phyloP scores from a whole-genome alignment of 1,284 basidiomycete species.

The Ustilago shanxiensis region DNA sequence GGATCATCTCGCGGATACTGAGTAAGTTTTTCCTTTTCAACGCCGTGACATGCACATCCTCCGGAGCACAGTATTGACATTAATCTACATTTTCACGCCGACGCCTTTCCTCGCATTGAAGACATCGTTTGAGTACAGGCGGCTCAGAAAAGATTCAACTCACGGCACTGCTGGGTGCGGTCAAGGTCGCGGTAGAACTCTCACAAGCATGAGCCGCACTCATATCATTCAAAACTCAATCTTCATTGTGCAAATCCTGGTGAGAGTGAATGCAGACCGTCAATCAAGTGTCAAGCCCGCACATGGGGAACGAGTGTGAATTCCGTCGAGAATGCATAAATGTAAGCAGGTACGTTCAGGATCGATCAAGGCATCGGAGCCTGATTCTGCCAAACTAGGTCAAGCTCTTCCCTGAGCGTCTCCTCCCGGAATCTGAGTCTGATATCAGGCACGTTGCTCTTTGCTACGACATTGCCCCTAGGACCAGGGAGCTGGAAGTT shows the following conservation, averaged over 20 bases:
- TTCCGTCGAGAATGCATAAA: not conserved
- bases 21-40: slow-evolving; percentile 76
- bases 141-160: slow-evolving; percentile 95
- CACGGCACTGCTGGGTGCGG: slow-evolving; percentile 88
- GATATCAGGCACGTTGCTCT: slow-evolving; percentile 92
- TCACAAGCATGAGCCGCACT: slow-evolving; percentile 31
- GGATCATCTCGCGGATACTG: slow-evolving; percentile 83
- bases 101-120: slow-evolving; percentile 68
- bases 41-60: too few species aligned
- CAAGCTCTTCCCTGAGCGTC: slow-evolving; percentile 83
- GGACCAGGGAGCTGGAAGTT: slow-evolving; percentile 80
- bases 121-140: slow-evolving; percentile 91
- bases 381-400: slow-evolving; percentile 57
- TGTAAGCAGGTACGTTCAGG: not conserved
- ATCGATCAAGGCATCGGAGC: slow-evolving; percentile 13
- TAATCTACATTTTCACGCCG: too few species aligned
- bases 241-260: too few species aligned
- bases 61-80: not conserved
- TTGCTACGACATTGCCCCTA: slow-evolving; percentile 63
- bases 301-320: not conserved
- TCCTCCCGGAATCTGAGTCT: slow-evolving; percentile 88
- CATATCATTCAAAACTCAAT: not conserved
- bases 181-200: slow-evolving; percentile 90
- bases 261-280: too few species aligned
- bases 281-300: not conserved